A percentile compares a stretch with the other conserved stretches of the same genome.
phyloP scores from a whole-genome alignment of 2,329 filamentous ascomycete genomes.

The Trichoderma afroharzianum region DNA sequence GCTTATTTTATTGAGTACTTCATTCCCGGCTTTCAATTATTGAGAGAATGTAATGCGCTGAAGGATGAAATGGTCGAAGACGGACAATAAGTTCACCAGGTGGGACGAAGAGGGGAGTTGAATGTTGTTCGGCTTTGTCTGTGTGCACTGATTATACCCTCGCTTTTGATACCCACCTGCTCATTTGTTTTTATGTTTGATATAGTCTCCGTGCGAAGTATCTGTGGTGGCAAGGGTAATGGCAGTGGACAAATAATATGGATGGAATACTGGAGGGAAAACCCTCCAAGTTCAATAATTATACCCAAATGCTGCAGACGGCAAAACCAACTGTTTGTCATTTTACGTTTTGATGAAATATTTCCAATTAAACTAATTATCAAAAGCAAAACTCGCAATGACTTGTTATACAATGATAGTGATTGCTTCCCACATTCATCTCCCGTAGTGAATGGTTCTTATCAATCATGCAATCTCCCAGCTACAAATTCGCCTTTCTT shows the following conservation, averaged over 20 bases:
- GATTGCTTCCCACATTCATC: neutral
- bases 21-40: neutral
- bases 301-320: neutral
- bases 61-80: neutral
- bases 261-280: neutral
- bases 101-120: neutral
- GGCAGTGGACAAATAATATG: neutral
- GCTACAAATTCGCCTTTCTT: neutral
- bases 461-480: neutral
- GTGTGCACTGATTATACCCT: slow-evolving; percentile 1
- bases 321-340: neutral
- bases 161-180: slow-evolving; percentile 6
- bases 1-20: neutral
- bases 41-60: neutral
- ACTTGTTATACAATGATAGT: neutral
- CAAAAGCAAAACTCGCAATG: neutral
- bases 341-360: neutral
- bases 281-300: neutral
- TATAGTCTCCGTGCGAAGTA: neutral
- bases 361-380: neutral
- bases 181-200: neutral
- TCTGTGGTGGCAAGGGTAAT: neutral
- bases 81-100: neutral
- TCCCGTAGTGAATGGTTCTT: neutral
- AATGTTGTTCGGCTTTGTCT: neutral